These are phyloP conservation scores for Yamadazyma membranifaciens DNA, from an alignment of 1,139 yeast genomes.

Conservation along the genomic window DNA sequence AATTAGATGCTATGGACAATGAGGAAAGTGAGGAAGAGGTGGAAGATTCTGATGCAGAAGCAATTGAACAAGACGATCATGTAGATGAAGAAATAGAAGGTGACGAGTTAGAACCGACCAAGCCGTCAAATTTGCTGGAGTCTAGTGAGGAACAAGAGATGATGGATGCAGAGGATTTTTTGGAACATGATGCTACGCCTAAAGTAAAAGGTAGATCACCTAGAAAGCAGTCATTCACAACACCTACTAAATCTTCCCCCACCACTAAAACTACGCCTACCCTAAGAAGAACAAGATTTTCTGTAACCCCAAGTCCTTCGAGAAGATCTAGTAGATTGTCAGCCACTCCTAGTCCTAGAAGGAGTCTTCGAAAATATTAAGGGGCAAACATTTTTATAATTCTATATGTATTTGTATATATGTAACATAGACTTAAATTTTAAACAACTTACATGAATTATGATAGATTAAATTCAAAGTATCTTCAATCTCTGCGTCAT, in stretches of 20 bases:
- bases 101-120: constrained; percentile 15
- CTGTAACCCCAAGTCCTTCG: constrained; percentile 1
- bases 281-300: not conserved
- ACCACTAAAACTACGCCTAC: not conserved
- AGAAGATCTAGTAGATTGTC: constrained; percentile 8
- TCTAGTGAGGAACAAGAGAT: constrained; percentile 10
- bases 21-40: constrained; percentile 8
- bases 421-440: constrained; percentile 17
- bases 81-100: constrained; percentile 12
- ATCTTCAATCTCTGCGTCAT: constrained; percentile 44
- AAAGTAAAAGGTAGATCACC: not conserved
- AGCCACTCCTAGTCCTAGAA: too few species aligned
- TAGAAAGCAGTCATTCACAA: not conserved
- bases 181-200: not conserved
- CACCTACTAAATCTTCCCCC: too few species aligned
- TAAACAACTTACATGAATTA: constrained; percentile 62
- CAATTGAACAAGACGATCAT: constrained; percentile 5
- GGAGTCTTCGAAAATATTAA: constrained; percentile 2
- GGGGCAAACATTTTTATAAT: constrained; percentile 2
- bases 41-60: constrained; percentile 8
- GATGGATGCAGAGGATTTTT: constrained; percentile 15
- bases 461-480: constrained; percentile 63
- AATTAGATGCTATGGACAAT: constrained; percentile 10
- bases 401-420: constrained; percentile 7
- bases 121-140: constrained; percentile 3